phyloP scores from a whole-genome alignment of 2,329 filamentous ascomycete species.

The Penicillium concentricum region DNA sequence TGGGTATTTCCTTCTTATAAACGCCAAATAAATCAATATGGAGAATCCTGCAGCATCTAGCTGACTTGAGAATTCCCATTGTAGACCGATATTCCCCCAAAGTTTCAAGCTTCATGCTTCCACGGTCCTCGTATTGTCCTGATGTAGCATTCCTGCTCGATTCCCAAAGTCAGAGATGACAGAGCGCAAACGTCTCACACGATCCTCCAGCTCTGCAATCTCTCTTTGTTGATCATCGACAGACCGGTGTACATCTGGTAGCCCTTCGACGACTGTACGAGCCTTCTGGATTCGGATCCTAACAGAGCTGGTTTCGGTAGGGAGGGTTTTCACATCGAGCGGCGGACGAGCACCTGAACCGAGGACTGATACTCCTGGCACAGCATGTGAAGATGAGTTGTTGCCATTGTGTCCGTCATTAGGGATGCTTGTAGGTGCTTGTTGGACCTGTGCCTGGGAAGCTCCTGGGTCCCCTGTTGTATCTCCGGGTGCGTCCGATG shows the following conservation, averaged over 20 bases:
- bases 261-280: constrained; percentile 48
- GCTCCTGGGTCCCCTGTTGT: constrained; percentile 27
- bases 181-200: constrained; percentile 39
- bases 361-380: constrained; percentile 23
- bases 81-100: too few species aligned
- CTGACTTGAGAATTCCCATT: background rate
- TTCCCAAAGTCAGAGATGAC: constrained; percentile 44
- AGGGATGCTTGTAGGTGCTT: constrained; percentile 24
- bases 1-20: constrained; percentile 9
- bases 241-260: constrained; percentile 47
- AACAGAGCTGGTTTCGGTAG: constrained; percentile 72
- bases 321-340: constrained; percentile 72
- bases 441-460: constrained; percentile 28
- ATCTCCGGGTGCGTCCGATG: constrained; percentile 20
- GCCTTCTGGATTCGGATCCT: constrained; percentile 83
- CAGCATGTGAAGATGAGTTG: constrained; percentile 26
- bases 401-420: constrained; percentile 25
- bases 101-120: background rate
- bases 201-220: constrained; percentile 43
- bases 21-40: background rate
- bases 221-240: constrained; percentile 47
- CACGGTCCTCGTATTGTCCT: background rate
- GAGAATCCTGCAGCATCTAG: background rate
- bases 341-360: constrained; percentile 40
- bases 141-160: constrained; percentile 24